phyloP scores from a whole-genome alignment of 352 stramenopile species.

The Phytophthora vignae region DNA sequence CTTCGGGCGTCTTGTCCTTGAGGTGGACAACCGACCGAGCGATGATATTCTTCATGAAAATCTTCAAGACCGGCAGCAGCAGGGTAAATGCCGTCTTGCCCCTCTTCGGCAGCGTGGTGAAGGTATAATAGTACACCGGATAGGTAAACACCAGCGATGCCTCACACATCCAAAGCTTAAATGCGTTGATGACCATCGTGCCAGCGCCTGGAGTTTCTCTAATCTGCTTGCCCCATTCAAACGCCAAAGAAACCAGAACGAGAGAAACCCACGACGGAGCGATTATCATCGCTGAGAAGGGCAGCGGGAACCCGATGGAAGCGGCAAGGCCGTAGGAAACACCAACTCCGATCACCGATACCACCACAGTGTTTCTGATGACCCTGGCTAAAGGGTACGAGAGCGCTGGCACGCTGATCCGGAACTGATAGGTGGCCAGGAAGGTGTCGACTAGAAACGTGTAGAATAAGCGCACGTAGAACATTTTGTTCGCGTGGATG shows the following conservation, averaged over 20 bases:
- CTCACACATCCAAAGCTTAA: slow-evolving; percentile 15
- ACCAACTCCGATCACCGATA: background rate
- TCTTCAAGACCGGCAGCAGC: slow-evolving; percentile 15
- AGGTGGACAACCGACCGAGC: background rate
- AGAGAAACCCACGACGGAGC: slow-evolving; percentile 10
- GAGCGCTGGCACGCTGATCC: background rate
- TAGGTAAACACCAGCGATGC: slow-evolving; percentile 7
- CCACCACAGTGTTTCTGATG: background rate
- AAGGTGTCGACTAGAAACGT: slow-evolving; percentile 20
- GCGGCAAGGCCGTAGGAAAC: background rate
- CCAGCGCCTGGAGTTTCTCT: background rate
- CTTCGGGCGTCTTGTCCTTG: slow-evolving; percentile 12
- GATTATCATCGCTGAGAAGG: slow-evolving; percentile 12
- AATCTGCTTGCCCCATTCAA: slow-evolving; percentile 9
- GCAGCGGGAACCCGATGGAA: slow-evolving; percentile 7
- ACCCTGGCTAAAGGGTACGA: background rate
- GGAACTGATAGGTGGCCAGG: slow-evolving; percentile 16
- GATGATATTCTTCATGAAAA: slow-evolving; percentile 16
- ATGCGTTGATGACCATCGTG: background rate
- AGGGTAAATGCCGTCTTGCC: slow-evolving; percentile 12
- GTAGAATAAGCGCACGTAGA: slow-evolving; percentile 15
- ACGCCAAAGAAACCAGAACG: background rate
- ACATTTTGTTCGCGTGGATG: slow-evolving; percentile 16
- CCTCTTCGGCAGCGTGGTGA: background rate
- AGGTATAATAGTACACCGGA: slow-evolving; percentile 21